These are phyloP conservation scores for Ramaria sp. DNA, from an alignment of 768 basidiomycete genomes.

Conservation along the genomic window DNA sequence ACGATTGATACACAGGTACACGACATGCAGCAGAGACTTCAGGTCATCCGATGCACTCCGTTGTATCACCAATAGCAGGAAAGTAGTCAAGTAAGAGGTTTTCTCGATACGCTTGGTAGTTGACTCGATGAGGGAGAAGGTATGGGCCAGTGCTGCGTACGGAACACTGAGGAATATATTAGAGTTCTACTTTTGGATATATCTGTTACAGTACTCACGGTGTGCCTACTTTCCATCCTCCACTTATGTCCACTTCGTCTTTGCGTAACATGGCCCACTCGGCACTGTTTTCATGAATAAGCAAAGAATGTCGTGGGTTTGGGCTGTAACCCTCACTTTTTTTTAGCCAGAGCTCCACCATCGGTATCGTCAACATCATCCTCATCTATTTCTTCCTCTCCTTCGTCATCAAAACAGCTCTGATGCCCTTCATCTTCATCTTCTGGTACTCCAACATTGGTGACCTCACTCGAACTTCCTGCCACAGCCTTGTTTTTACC, in stretches of 20 bases:
- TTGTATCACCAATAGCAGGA: conserved; percentile 83
- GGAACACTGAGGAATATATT: conserved; percentile 54
- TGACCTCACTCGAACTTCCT: conserved; percentile 9
- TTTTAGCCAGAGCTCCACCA: conserved; percentile 37
- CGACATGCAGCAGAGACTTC: conserved; percentile 70
- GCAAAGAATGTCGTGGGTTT: neutral
- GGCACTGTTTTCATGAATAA: conserved; percentile 33
- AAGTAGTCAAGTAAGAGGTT: conserved; percentile 75
- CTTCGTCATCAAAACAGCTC: conserved; percentile 15
- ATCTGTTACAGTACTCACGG: conserved; percentile 44
- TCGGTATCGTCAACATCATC: conserved; percentile 26
- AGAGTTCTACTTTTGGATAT: neutral
- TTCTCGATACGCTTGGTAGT: conserved; percentile 96
- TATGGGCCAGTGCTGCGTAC: conserved; percentile 84
- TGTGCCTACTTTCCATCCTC: conserved; percentile 76
- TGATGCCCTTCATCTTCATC: conserved; percentile 26
- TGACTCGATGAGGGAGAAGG: conserved; percentile 81
- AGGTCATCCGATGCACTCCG: conserved; percentile 67
- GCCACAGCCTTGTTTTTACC: conserved; percentile 16
- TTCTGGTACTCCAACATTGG: conserved; percentile 19
- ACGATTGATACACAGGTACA: conserved; percentile 95
- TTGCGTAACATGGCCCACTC: conserved; percentile 51
- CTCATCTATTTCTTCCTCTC: conserved; percentile 32
- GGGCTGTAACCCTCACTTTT: conserved; percentile 38
- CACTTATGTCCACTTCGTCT: conserved; percentile 63